Conservation (phyloP, 1,139 yeast species). For the Yamadazyma triangularis region DNA sequence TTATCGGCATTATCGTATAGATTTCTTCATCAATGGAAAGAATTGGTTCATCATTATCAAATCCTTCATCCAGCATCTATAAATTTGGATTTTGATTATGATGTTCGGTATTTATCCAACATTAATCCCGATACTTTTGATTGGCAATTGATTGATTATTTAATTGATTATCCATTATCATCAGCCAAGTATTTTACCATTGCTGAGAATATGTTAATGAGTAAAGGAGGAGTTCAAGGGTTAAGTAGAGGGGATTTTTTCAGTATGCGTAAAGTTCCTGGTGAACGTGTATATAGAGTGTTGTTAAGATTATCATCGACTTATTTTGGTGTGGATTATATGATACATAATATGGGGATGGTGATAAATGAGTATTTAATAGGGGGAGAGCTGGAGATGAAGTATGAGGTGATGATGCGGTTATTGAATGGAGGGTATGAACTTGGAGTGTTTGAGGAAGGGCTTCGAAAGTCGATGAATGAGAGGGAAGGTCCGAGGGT, state of each 20-base stretch:
- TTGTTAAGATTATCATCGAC: slow-evolving; percentile 19
- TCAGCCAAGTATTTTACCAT: slow-evolving; percentile 23
- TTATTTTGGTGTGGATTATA: slow-evolving; percentile 19
- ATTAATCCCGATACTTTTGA: slow-evolving; percentile 20
- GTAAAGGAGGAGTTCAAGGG: slow-evolving; percentile 14
- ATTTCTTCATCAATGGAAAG: no score
- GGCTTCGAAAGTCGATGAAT: no score
- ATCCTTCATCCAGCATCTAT: no score
- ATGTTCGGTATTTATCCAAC: slow-evolving; percentile 18
- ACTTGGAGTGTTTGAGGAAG: no score
- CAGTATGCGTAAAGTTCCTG: no score
- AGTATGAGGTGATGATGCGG: no score
- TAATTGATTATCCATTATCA: slow-evolving; percentile 17
- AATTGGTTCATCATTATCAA: no score
- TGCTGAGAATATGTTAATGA: slow-evolving; percentile 12
- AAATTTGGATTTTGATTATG: slow-evolving; percentile 15
- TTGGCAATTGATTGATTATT: slow-evolving; percentile 13
- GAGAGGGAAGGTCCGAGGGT: no score
- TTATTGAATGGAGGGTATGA: no score
- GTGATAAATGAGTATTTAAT: slow-evolving; percentile 18
- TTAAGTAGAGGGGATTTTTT: no score
- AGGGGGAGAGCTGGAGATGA: no score
- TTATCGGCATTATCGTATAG: no score
- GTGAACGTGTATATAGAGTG: slow-evolving; percentile 22
- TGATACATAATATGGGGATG: slow-evolving; percentile 25